Conservation (phyloP, 306 rosid genomes). For the Sindora glabra region DNA sequence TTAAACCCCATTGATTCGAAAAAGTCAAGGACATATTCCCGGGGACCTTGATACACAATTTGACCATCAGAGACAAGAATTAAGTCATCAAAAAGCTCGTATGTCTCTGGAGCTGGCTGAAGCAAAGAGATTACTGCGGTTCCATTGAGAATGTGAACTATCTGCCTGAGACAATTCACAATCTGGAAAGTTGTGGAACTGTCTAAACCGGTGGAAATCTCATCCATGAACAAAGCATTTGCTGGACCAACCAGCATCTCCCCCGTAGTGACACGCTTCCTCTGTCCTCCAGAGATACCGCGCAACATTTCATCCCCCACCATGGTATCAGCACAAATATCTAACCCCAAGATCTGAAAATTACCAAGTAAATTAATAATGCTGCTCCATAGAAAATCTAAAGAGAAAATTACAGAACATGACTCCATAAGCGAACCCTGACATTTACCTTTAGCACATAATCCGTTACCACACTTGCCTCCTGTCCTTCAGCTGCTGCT, state of each 20-base stretch:
- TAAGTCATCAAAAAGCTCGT: conserved; percentile 47
- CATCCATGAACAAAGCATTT: conserved; percentile 53
- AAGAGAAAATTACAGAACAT: not conserved
- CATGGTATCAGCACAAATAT: conserved; percentile 66
- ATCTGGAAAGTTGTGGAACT: conserved; percentile 60
- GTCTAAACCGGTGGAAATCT: conserved; percentile 54
- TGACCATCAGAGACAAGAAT: conserved; percentile 48
- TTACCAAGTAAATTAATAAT: not conserved
- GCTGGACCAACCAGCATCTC: conserved; percentile 62
- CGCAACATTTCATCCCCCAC: conserved; percentile 75
- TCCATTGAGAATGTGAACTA: conserved; percentile 35
- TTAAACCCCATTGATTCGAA: conserved; percentile 42
- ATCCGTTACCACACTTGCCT: conserved; percentile 53
- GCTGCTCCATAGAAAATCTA: not conserved
- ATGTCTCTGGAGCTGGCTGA: conserved; percentile 57
- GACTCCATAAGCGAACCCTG: not conserved
- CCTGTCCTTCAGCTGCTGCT: conserved; percentile 38
- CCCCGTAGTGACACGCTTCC: conserved; percentile 75
- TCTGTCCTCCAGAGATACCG: conserved; percentile 90
- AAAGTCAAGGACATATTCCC: conserved; percentile 37
- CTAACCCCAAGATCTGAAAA: conserved; percentile 73
- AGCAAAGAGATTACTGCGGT: conserved; percentile 45
- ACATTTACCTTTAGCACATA: conserved; percentile 59
- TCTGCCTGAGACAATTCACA: conserved; percentile 34
- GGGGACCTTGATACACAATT: conserved; percentile 52